Conservation (phyloP, 1,284 basidiomycete species). For the Cryptococcus depauperatus region DNA sequence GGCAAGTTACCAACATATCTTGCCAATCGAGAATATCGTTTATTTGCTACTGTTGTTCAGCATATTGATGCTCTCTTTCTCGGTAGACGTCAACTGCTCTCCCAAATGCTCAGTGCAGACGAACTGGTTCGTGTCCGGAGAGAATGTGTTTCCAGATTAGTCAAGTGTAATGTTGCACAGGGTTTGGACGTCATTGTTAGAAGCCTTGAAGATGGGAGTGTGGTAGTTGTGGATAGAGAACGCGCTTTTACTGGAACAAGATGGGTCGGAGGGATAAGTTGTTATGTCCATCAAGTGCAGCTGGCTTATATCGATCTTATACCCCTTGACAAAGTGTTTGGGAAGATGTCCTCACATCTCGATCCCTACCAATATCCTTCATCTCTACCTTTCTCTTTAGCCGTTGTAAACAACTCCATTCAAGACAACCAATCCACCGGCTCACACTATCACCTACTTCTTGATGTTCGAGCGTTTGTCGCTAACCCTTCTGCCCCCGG, state of each 20-base stretch:
- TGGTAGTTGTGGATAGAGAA: slow-evolving; percentile 75
- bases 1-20: slow-evolving; percentile 74
- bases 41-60: slow-evolving; percentile 77
- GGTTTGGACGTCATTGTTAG: slow-evolving; percentile 90
- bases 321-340: slow-evolving; percentile 39
- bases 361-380: background rate
- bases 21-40: slow-evolving; percentile 74
- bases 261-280: slow-evolving; percentile 59
- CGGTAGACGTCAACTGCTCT: slow-evolving; percentile 78
- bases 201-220: slow-evolving; percentile 80
- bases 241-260: slow-evolving; percentile 65
- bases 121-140: slow-evolving; percentile 74
- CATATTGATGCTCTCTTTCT: slow-evolving; percentile 88
- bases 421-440: background rate
- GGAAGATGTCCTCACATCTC: slow-evolving; percentile 13
- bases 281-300: slow-evolving; percentile 60
- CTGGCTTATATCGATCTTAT: slow-evolving; percentile 68
- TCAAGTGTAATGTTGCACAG: slow-evolving; percentile 84
- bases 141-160: slow-evolving; percentile 80
- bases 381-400: slow-evolving; percentile 6
- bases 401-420: background rate
- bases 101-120: slow-evolving; percentile 77
- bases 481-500: slow-evolving; percentile 81
- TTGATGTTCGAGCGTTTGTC: slow-evolving; percentile 85
- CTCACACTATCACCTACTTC: slow-evolving; percentile 67